Percentiles rank a stretch among this genome's conserved stretches.
phyloP scores from a whole-genome alignment of 2,329 filamentous ascomycete species.

The Cladorrhinum sp. region DNA sequence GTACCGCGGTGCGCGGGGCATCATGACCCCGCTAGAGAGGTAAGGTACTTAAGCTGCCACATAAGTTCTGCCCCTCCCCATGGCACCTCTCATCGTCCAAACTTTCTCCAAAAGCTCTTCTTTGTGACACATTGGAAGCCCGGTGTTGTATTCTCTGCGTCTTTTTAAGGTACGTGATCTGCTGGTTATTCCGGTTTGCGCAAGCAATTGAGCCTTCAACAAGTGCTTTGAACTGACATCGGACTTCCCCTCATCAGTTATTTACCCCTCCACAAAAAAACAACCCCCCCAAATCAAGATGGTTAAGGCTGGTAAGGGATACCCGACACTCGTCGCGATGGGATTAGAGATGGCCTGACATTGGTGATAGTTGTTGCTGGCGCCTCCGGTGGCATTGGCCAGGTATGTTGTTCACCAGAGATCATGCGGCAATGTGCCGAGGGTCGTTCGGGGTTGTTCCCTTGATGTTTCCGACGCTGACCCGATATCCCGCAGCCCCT shows the following conservation, averaged over 20 bases:
- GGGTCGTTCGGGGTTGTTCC: background rate
- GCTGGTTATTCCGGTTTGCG: background rate
- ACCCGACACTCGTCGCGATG: conserved; percentile 2
- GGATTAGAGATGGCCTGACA: conserved; percentile 21
- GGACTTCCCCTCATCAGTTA: conserved; percentile 2
- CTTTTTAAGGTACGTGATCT: background rate
- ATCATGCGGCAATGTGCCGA: background rate
- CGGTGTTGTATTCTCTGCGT: background rate
- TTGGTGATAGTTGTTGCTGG: conserved; percentile 71
- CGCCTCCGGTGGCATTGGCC: conserved; percentile 96
- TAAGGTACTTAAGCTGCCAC: conserved; percentile 20
- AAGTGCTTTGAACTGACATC: conserved; percentile 13
- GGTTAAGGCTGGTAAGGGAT: conserved; percentile 38
- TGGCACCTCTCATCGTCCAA: conserved; percentile 1
- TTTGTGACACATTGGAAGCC: background rate
- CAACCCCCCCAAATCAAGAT: conserved; percentile 30
- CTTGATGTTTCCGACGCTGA: conserved; percentile 20
- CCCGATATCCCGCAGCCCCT: conserved; percentile 63
- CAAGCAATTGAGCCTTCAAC: background rate
- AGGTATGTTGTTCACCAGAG: conserved; percentile 55
- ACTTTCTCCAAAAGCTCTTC: background rate
- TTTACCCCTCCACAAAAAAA: conserved; percentile 27
- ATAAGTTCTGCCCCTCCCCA: conserved; percentile 2
- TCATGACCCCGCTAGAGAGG: conserved; percentile 18
- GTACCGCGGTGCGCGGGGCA: background rate